Evolutionary conservation across 1,284 basidiomycete species (phyloP).

Genomic region (Hemileia vastatrix): DNA sequence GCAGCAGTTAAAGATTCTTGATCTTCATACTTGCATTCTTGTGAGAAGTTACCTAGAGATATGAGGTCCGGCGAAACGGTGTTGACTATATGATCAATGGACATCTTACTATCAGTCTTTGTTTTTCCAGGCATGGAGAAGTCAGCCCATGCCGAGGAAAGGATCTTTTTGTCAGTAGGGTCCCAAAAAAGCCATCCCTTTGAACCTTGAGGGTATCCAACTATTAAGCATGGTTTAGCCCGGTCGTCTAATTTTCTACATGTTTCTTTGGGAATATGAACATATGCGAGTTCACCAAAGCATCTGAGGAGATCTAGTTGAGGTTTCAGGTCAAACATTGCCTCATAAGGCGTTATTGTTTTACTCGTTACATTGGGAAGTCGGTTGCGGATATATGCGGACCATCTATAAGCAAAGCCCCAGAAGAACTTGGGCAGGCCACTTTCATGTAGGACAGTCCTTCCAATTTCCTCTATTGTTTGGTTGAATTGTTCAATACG

Average conservation of each 20-base stretch:
- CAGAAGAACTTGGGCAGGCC: background rate
- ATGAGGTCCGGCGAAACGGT: too few species aligned
- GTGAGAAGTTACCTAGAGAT: too few species aligned
- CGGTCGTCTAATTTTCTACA: background rate
- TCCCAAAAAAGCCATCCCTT: constrained; percentile 9
- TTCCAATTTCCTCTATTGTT: constrained; percentile 3
- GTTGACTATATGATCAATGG: too few species aligned
- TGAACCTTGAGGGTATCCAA: background rate
- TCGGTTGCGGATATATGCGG: background rate
- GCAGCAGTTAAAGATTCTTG: too few species aligned
- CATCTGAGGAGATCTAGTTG: background rate
- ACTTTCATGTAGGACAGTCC: background rate
- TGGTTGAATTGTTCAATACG: too few species aligned
- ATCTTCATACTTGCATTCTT: too few species aligned
- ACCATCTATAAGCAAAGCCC: background rate
- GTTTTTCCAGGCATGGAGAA: too few species aligned
- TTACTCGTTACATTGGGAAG: constrained; percentile 1
- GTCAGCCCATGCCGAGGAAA: too few species aligned
- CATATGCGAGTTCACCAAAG: background rate
- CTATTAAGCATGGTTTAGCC: background rate
- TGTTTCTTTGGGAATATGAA: constrained; percentile 6
- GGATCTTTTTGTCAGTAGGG: background rate
- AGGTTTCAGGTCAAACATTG: background rate
- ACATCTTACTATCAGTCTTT: too few species aligned
- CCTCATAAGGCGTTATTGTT: background rate